Percentiles rank a stretch among this genome's conserved stretches.
phyloP scores from a whole-genome alignment of 768 basidiomycete species.

The Serendipita sp. region DNA sequence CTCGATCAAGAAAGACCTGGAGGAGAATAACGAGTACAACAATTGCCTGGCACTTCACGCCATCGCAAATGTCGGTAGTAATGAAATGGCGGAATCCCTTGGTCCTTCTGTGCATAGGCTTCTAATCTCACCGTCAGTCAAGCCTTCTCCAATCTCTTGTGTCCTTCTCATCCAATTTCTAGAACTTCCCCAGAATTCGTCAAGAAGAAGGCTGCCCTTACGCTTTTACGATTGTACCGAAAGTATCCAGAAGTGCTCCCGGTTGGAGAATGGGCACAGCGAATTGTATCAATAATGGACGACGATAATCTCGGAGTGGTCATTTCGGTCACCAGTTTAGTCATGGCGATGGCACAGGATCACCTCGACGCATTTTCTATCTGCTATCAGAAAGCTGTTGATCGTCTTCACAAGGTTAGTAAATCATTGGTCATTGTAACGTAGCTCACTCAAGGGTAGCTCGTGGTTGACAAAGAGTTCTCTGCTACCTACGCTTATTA shows the following conservation, averaged over 20 bases:
- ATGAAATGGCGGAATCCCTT: conserved; percentile 95
- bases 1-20: conserved; percentile 92
- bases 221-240: conserved; percentile 79
- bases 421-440: conserved; percentile 12
- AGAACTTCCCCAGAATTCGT: conserved; percentile 93
- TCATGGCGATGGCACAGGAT: conserved; percentile 90
- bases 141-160: conserved; percentile 13
- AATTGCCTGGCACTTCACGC: conserved; percentile 96
- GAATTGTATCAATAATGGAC: conserved; percentile 92
- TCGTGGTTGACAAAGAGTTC: conserved; percentile 85
- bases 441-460: conserved; percentile 25
- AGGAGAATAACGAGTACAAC: conserved; percentile 84
- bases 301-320: conserved; percentile 88
- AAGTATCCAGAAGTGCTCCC: conserved; percentile 93
- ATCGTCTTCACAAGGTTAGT: conserved; percentile 63
- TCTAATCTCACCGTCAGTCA: conserved; percentile 75
- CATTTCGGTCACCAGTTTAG: conserved; percentile 80
- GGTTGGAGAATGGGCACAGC: conserved; percentile 86
- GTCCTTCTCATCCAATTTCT: conserved; percentile 1
- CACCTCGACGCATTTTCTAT: conserved; percentile 79
- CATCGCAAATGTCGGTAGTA: conserved; percentile 93
- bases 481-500: conserved; percentile 87
- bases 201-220: conserved; percentile 96
- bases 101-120: conserved; percentile 87
- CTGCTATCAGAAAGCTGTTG: conserved; percentile 89